A percentile compares a stretch with the other conserved stretches of the same genome.
Conservation (phyloP, 306 rosid species). For the Prunus campanulata region DNA sequence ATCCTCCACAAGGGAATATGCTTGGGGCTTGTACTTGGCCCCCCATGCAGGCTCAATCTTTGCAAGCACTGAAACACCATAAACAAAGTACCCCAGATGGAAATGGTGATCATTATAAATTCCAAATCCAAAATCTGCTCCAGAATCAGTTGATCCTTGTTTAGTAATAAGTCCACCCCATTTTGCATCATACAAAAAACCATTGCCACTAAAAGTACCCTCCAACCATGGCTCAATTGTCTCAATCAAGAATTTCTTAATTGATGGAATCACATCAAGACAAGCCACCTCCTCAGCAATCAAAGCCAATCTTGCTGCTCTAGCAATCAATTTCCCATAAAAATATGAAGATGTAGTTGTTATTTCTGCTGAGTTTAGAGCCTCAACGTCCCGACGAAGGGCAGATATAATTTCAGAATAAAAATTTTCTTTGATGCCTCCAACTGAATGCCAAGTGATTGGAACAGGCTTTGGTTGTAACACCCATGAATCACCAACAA, state of each 20-base stretch:
- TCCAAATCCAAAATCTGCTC: constrained; percentile 64
- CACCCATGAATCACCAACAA: constrained; percentile 34
- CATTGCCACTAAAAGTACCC: constrained; percentile 65
- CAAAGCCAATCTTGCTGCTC: constrained; percentile 67
- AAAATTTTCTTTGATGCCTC: constrained; percentile 37
- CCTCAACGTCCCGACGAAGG: constrained; percentile 45
- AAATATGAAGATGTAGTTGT: constrained; percentile 37
- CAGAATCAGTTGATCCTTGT: constrained; percentile 49
- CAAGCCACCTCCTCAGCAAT: constrained; percentile 61
- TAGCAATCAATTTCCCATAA: constrained; percentile 57
- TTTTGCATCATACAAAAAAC: constrained; percentile 54
- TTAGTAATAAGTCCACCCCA: constrained; percentile 68
- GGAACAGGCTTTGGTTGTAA: constrained; percentile 48
- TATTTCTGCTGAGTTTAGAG: constrained; percentile 27
- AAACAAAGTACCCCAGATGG: constrained; percentile 44
- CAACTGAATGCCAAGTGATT: constrained; percentile 63
- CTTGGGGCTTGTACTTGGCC: constrained; percentile 50
- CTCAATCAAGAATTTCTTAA: constrained; percentile 44
- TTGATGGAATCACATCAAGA: constrained; percentile 44
- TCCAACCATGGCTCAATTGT: constrained; percentile 70
- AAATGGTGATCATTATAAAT: constrained; percentile 66
- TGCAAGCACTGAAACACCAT: no score
- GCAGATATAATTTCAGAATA: constrained; percentile 38
- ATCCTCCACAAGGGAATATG: constrained; percentile 56
- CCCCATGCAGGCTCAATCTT: constrained; percentile 60